Evolutionary conservation across 768 basidiomycete genomes (phyloP).

Genomic region (Agrocybe chaxingu): DNA sequence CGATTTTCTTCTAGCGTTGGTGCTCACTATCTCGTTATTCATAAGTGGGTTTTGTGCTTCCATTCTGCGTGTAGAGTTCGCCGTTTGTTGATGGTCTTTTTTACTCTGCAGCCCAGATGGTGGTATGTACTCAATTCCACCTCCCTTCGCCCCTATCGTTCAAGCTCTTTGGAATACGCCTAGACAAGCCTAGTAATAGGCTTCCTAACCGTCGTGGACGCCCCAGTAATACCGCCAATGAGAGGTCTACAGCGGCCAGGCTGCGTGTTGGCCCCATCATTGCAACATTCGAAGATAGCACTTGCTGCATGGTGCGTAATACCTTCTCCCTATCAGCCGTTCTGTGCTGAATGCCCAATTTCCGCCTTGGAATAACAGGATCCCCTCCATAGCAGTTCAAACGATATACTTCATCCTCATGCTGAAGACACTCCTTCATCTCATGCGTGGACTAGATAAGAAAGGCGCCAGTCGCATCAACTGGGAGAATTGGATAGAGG

Average conservation of each 20-base stretch:
- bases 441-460: slow-evolving; percentile 13
- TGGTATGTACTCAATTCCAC: slow-evolving; percentile 6
- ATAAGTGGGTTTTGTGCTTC: slow-evolving; percentile 7
- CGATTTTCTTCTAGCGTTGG: slow-evolving; percentile 7
- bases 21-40: slow-evolving; percentile 13
- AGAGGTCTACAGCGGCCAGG: slow-evolving; percentile 6
- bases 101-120: slow-evolving; percentile 13
- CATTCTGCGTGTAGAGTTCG: background rate
- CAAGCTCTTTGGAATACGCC: background rate
- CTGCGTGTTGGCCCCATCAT: slow-evolving; percentile 8
- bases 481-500: slow-evolving; percentile 9
- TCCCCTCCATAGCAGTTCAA: slow-evolving; percentile 15
- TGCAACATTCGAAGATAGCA: slow-evolving; percentile 10
- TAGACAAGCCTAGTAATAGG: slow-evolving; percentile 18
- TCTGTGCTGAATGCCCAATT: background rate
- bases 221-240: background rate
- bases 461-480: background rate
- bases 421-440: slow-evolving; percentile 13
- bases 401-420: slow-evolving; percentile 16
- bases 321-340: background rate
- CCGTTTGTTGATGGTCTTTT: background rate
- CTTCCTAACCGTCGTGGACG: slow-evolving; percentile 6
- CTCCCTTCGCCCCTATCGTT: background rate
- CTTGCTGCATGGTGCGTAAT: slow-evolving; percentile 15
- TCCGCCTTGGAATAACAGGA: slow-evolving; percentile 5